Base-by-base conservation (phyloP, 1,284 basidiomycete species). In the Blastosporella zonata region DNA sequence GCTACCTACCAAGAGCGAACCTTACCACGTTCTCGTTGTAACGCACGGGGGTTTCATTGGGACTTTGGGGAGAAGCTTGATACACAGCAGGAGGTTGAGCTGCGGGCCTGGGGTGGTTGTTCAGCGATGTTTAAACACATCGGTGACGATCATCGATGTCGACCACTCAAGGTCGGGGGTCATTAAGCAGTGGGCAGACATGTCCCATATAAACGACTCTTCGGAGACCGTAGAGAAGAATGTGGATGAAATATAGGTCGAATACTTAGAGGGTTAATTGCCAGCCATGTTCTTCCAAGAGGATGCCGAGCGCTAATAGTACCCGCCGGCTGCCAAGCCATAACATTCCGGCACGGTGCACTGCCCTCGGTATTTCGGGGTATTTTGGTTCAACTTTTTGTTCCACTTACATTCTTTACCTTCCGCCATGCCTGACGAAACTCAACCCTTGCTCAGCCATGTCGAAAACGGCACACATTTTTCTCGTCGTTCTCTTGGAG, bases 11-110 rank as follows among this genome's bases (percentile, higher is more conserved):
- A 50, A 28, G 21, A 47, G 33, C 17, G 49, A 50, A 22, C 61
- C 70, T 43, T 62, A 64, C 48, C 65, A 74, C 54, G 70, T 87
- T 37, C 71, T 90, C 21, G 74, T 82, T 3, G 76, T 81, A 46
- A 78, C 81, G 31, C 87, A 90, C 53, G 85, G 84, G 2, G 85
- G 78, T 0, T 73, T 77, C 56, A 85, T 89, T 52, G 64, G 67
- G 17, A 68, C 70, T 13, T 69, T 89, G 40, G 63, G 84, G 43
- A 69, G 67, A 27, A 66, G 61, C 35, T 60, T 87, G 57, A 54
- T 77, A 15, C 65, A 65, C 9, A 70, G 68, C 35, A 62, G 71
- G 31, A 63, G 68, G 54, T 52, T 78, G 31, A 56, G 52, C 35
- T 68, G 64, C 46, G 71, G 58, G 33, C 49, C 58, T n/a, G 77